Percentiles rank a stretch among this genome's conserved stretches.
Conservation (phyloP, 495 filamentous ascomycete species). For the Achaetomiella virescens region DNA sequence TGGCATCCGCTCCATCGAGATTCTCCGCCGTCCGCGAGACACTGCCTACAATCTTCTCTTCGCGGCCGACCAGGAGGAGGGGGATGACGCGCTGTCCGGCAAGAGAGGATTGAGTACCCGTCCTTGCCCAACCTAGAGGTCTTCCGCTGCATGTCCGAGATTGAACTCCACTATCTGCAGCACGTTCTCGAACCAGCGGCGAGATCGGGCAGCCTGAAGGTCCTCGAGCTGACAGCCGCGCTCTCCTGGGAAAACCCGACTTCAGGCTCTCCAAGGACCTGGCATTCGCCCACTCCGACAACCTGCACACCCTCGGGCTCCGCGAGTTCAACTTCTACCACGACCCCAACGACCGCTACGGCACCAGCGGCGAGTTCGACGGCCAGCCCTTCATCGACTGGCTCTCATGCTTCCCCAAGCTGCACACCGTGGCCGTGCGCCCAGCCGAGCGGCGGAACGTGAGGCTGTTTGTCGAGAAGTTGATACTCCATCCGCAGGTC, state of each 20-base stretch:
- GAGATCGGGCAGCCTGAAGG: conserved; percentile 11
- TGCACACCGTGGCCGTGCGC: conserved; percentile 19
- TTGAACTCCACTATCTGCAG: conserved; percentile 2
- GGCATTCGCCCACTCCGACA: conserved; percentile 8
- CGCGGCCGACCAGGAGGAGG: neutral
- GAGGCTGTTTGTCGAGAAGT: conserved; percentile 4
- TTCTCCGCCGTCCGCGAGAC: neutral
- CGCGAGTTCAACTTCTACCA: conserved; percentile 22
- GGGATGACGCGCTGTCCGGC: neutral
- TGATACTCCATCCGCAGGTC: conserved; percentile 15
- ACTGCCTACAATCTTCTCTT: conserved; percentile 7
- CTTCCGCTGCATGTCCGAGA: conserved; percentile 16
- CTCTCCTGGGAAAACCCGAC: neutral
- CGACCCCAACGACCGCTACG: neutral
- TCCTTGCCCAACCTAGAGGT: conserved; percentile 15
- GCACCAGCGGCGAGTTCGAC: conserved; percentile 10
- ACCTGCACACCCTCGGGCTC: conserved; percentile 21
- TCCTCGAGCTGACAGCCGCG: conserved; percentile 16
- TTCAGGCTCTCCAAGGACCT: conserved; percentile 9
- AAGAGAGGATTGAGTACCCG: neutral
- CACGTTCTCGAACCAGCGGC: conserved; percentile 7
- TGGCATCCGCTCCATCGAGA: conserved; percentile 9
- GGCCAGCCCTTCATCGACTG: conserved; percentile 23
- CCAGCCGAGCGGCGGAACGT: conserved; percentile 9
- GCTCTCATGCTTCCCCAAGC: conserved; percentile 19